Percentiles rank a stretch among this genome's conserved stretches.
Conservation (phyloP, 164 flowering plant genomes). For the Piper betle region DNA sequence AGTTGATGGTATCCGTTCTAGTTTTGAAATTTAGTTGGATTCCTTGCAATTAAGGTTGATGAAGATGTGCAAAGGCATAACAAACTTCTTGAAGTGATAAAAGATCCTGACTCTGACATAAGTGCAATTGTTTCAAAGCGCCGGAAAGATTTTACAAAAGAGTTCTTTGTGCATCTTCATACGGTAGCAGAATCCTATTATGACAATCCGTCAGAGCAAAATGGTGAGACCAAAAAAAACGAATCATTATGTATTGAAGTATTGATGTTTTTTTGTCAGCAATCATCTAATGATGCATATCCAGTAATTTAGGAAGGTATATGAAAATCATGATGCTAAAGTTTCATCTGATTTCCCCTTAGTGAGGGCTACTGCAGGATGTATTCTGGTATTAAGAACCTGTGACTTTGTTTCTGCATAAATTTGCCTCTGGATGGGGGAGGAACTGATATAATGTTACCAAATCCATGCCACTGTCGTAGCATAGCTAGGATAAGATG, state of each 20-base stretch:
- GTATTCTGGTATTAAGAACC: too few relatives aligned
- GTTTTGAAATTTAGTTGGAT: constrained; percentile 1
- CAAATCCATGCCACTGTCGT: too few relatives aligned
- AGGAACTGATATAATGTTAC: too few relatives aligned
- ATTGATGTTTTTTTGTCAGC: too few relatives aligned
- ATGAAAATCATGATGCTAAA: too few relatives aligned
- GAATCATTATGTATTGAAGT: not conserved
- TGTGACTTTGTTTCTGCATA: too few relatives aligned
- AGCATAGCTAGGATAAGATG: too few relatives aligned
- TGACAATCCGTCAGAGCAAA: constrained; percentile 56
- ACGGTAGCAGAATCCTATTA: constrained; percentile 66
- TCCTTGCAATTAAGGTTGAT: constrained; percentile 41
- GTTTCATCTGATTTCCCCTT: too few relatives aligned
- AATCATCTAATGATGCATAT: too few relatives aligned
- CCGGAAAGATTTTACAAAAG: constrained; percentile 86
- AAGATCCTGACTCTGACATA: constrained; percentile 34
- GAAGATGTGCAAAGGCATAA: constrained; percentile 82
- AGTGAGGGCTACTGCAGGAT: too few relatives aligned
- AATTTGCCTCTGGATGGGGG: too few relatives aligned
- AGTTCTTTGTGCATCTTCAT: constrained; percentile 76
- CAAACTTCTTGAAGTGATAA: constrained; percentile 60
- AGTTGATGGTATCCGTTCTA: not conserved
- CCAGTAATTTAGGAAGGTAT: too few relatives aligned
- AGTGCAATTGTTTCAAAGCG: constrained; percentile 55
- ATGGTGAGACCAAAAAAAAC: constrained; percentile 34